Conservation (phyloP, 306 rosid species). For the Quercus gilva region DNA sequence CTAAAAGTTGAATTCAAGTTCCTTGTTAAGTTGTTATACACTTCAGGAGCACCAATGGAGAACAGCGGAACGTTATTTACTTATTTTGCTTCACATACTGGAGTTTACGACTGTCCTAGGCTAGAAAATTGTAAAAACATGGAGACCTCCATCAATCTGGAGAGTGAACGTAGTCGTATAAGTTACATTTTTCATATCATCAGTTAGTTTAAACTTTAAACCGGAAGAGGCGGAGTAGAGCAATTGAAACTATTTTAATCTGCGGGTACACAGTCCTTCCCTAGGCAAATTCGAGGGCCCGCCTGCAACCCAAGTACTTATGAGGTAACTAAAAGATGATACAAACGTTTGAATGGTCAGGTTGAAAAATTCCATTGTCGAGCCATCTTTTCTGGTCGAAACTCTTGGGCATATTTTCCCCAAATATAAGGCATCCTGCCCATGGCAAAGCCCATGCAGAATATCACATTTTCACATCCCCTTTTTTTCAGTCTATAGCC, state of each 20-base stretch:
- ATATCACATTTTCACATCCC: conserved; percentile 36
- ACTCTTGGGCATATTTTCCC: conserved; percentile 67
- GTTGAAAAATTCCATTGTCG: conserved; percentile 46
- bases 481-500: conserved; percentile 57
- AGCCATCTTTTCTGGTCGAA: conserved; percentile 74
- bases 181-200: conserved; percentile 37
- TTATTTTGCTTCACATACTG: too few species aligned
- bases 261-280: conserved; percentile 72
- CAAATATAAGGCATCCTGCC: conserved; percentile 72
- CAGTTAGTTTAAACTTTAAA: conserved; percentile 59
- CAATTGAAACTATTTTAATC: conserved; percentile 63
- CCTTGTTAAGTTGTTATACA: too few species aligned
- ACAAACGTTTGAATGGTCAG: conserved; percentile 74
- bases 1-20: too few species aligned
- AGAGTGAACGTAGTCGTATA: conserved; percentile 71
- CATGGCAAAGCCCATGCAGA: conserved; percentile 61
- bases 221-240: conserved; percentile 54
- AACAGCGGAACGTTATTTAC: too few species aligned
- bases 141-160: conserved; percentile 56
- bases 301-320: conserved; percentile 38
- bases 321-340: background rate
- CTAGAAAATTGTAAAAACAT: too few species aligned
- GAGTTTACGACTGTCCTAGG: too few species aligned
- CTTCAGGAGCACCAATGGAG: too few species aligned
- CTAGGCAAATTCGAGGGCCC: conserved; percentile 67